Evolutionary conservation across 2,329 filamentous ascomycete genomes (phyloP).

Genomic region (Fusarium albosuccineum): DNA sequence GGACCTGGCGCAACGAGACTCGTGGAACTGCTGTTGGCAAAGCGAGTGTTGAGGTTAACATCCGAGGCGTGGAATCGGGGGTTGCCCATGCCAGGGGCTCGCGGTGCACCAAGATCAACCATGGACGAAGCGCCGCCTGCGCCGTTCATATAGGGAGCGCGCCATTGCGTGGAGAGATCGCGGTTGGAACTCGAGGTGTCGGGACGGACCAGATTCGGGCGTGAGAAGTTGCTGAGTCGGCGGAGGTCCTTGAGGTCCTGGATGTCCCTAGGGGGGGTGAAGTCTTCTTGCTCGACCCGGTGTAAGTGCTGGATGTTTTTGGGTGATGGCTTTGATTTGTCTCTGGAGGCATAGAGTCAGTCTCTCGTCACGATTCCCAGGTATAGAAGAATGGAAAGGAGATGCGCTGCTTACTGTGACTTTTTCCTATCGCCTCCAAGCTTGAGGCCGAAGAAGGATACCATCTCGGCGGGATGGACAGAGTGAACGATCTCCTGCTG

Average conservation of each 20-base stretch:
- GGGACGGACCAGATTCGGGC: conserved; percentile 55
- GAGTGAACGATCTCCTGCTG: conserved; percentile 14
- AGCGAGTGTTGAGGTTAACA: conserved; percentile 53
- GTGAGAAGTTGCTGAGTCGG: conserved; percentile 53
- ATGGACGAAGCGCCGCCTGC: conserved; percentile 58
- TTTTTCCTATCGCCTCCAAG: conserved; percentile 70
- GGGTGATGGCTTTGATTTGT: conserved; percentile 36
- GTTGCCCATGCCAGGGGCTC: conserved; percentile 43
- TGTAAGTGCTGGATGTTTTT: conserved; percentile 33
- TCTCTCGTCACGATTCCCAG: neutral
- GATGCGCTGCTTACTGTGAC: conserved; percentile 56
- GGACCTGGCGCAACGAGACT: conserved; percentile 52
- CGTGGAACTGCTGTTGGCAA: conserved; percentile 52
- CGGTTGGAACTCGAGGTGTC: conserved; percentile 56
- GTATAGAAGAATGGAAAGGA: neutral
- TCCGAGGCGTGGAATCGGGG: conserved; percentile 55
- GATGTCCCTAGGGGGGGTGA: conserved; percentile 23
- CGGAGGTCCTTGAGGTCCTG: conserved; percentile 44
- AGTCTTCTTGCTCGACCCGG: conserved; percentile 9
- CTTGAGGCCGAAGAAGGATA: conserved; percentile 71
- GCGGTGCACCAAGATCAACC: conserved; percentile 57
- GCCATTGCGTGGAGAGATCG: conserved; percentile 45
- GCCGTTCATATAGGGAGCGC: conserved; percentile 52
- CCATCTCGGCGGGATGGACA: conserved; percentile 56
- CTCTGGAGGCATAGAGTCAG: conserved; percentile 34